These are phyloP conservation scores for Paraleonurus japonicus DNA, from an alignment of 257 asterid genomes.

Conservation along the genomic window DNA sequence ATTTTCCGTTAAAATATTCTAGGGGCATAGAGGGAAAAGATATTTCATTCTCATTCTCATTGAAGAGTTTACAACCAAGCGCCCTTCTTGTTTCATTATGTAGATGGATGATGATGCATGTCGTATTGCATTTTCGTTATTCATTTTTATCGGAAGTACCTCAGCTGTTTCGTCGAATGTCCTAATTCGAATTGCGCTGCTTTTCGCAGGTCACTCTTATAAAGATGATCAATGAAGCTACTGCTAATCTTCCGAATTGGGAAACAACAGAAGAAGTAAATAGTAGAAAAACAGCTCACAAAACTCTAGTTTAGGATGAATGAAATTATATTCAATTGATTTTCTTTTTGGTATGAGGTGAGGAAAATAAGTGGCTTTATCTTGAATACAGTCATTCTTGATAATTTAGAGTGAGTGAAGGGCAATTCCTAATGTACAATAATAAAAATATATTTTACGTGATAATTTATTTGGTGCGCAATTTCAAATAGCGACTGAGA, in stretches of 20 bases:
- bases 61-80: too few species aligned
- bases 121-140: background rate
- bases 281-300: background rate
- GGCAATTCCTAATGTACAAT: background rate
- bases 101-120: background rate
- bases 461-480: too few species aligned
- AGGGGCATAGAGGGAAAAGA: too few species aligned
- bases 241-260: conserved; percentile 63
- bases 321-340: background rate
- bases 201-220: conserved; percentile 58
- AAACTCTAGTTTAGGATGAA: conserved; percentile 17
- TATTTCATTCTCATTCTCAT: too few species aligned
- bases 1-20: too few species aligned
- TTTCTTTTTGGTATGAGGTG: background rate
- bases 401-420: background rate
- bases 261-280: conserved; percentile 20
- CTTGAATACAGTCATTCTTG: background rate
- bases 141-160: background rate
- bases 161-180: background rate
- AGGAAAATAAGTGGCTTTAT: background rate
- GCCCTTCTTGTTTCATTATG: too few species aligned
- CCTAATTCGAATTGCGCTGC: background rate
- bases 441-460: background rate
- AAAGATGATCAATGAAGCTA: conserved; percentile 62
- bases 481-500: background rate